phyloP scores from a whole-genome alignment of 2,329 filamentous ascomycete genomes.

The Hymenoscyphus fructigenus region DNA sequence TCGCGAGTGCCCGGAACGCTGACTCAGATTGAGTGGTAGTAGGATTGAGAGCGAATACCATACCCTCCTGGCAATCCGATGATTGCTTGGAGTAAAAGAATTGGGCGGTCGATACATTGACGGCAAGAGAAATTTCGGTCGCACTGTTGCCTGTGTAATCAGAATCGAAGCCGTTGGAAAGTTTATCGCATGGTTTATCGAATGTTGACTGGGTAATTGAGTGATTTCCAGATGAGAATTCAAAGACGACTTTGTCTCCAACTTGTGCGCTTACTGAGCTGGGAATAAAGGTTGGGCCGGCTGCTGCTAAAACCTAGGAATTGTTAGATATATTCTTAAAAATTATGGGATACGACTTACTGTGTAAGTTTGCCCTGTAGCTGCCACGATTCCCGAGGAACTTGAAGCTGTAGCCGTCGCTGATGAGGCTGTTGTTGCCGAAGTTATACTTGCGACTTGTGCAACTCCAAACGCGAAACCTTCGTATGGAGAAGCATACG shows the following conservation, averaged over 20 bases:
- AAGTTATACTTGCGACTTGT: slow-evolving; percentile 16
- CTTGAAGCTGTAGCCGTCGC: not conserved
- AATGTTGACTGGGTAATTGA: slow-evolving; percentile 43
- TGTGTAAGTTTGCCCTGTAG: slow-evolving; percentile 15
- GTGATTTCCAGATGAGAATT: slow-evolving; percentile 45
- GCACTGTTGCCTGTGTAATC: slow-evolving; percentile 43
- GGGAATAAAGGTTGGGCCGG: slow-evolving; percentile 62
- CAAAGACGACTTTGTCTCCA: slow-evolving; percentile 36
- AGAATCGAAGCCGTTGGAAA: slow-evolving; percentile 58
- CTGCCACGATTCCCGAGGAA: slow-evolving; percentile 2
- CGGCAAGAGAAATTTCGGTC: slow-evolving; percentile 33
- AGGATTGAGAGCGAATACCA: slow-evolving; percentile 23
- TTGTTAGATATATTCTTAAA: slow-evolving; percentile 8
- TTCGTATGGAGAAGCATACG: slow-evolving; percentile 28
- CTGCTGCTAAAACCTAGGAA: slow-evolving; percentile 18
- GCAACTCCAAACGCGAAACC: slow-evolving; percentile 25
- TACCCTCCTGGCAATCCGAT: slow-evolving; percentile 19
- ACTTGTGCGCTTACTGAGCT: slow-evolving; percentile 35
- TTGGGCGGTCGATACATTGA: slow-evolving; percentile 15
- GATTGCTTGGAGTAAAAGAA: slow-evolving; percentile 23
- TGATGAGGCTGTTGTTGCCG: slow-evolving; percentile 6
- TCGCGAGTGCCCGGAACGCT: slow-evolving; percentile 14
- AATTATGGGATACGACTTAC: slow-evolving; percentile 11
- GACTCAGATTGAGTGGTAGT: slow-evolving; percentile 12
- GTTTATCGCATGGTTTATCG: slow-evolving; percentile 37